Conservation (phyloP, 345 rosid genomes). For the Citrus hindsii region DNA sequence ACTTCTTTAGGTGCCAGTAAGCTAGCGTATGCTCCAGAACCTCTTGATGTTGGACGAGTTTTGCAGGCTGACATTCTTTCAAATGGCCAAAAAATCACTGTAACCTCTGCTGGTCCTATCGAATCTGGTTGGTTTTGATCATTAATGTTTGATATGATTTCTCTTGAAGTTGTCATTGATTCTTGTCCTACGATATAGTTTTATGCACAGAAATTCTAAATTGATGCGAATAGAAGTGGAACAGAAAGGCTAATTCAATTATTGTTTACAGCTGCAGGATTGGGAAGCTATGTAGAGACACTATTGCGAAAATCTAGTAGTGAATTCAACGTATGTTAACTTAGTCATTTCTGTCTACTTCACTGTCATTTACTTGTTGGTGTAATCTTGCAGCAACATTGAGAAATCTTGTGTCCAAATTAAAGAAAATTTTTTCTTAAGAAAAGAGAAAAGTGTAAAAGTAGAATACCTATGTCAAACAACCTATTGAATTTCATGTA, state of each 20-base stretch:
- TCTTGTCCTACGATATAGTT: neutral
- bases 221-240: conserved; percentile 2
- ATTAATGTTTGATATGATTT: conserved; percentile 1
- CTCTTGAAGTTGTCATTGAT: neutral
- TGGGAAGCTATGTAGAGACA: conserved; percentile 63
- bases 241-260: conserved; percentile 20
- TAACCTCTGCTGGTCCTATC: conserved; percentile 62
- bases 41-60: conserved; percentile 70
- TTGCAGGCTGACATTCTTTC: conserved; percentile 63
- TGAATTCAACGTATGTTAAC: conserved; percentile 69
- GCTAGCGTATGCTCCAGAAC: conserved; percentile 83
- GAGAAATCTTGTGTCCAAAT: neutral
- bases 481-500: too few species aligned
- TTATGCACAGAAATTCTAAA: neutral
- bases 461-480: neutral
- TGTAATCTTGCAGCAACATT: conserved; percentile 4
- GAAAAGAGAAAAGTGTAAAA: neutral
- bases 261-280: conserved; percentile 61
- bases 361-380: neutral
- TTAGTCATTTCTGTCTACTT: neutral
- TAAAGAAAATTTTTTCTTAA: neutral
- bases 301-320: conserved; percentile 80
- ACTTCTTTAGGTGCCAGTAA: conserved; percentile 57
- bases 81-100: conserved; percentile 57
- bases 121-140: conserved; percentile 55